Base-by-base conservation (phyloP, 805 yeast species). In the Pichia kluyveri region DNA sequence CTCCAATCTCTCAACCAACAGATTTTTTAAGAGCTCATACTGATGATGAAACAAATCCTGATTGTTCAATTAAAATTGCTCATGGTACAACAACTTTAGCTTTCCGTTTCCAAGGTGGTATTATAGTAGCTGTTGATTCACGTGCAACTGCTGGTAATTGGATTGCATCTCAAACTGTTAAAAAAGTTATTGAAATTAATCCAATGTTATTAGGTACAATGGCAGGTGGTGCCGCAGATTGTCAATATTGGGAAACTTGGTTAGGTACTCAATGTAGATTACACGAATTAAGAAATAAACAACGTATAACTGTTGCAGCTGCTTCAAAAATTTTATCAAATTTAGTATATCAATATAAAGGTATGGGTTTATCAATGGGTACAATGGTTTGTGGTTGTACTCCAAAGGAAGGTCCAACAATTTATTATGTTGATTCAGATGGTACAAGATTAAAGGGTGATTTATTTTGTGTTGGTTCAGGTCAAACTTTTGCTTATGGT, bases 141-240 rank as follows among this genome's bases (percentile, higher is more conserved):
- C 81, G 99, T 68, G 99, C 99, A 50, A 86, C 98, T 9, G 96
- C 96, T 2, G 99, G 99, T 42, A 82, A 85, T 60, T 91, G 97
- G 97, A 84, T 93, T 59, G 98, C 97, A 19, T 89, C 97, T 15
- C 97, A 90, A 66, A 89, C 97, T 3, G 99, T 93, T 54, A 91
- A 91, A 69, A 93, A 93, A 69, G 99, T 93, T 48, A 89, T 93
- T 60, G 91, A 91, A 68, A 93, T 93, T 69, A 93, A 93, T 68
- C 96, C 97, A 46, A 85, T 86, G 66, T 70, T 93, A 54, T 75
- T 93, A 59, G 99, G 99, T 55, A 93, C 99, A 19, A 82, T 93
- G 96, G 99, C 99, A 34, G 99, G 99, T 70, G 98, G 98, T 72
- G 99, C 99, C 44, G 98, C 98, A 32, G 99, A 93, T 70, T 93